phyloP scores from a whole-genome alignment of 208 protist species.

The Leishmania gerbilli region DNA sequence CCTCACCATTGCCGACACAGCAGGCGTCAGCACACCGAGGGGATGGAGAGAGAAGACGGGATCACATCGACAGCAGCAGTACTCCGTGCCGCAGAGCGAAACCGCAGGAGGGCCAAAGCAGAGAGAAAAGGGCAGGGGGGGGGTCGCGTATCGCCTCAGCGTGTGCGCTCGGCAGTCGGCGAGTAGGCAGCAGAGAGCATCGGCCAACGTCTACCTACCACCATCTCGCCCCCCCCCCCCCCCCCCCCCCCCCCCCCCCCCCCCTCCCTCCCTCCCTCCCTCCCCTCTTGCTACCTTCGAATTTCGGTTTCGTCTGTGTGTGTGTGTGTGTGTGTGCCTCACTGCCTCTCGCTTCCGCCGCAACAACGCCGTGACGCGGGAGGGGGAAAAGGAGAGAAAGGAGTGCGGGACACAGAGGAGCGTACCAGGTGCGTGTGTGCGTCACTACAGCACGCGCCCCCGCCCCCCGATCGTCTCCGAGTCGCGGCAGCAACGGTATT shows the following conservation, averaged over 20 bases:
- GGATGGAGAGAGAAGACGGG: neutral
- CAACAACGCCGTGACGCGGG: neutral
- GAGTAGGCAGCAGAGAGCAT: neutral
- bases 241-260: no score
- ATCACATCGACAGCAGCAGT: neutral
- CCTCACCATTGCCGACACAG: neutral
- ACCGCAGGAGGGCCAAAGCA: neutral
- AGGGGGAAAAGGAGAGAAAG: neutral
- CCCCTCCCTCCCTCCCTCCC: neutral
- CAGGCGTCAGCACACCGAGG: neutral
- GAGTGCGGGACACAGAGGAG: neutral
- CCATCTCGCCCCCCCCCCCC: neutral
- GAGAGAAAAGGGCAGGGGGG: no score
- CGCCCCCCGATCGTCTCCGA: no score
- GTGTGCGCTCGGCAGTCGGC: neutral
- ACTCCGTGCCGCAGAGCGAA: neutral
- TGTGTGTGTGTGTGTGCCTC: neutral
- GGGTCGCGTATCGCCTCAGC: no score
- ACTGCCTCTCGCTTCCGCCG: neutral
- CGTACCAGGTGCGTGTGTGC: neutral
- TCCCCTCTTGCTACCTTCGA: neutral
- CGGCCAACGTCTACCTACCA: neutral
- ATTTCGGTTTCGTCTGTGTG: neutral
- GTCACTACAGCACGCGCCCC: neutral
- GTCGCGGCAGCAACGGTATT: no score